A percentile compares a stretch with the other conserved stretches of the same genome.
These are phyloP conservation scores for Leccinum aurantiacum DNA, from an alignment of 768 basidiomycete species.

Conservation along the genomic window DNA sequence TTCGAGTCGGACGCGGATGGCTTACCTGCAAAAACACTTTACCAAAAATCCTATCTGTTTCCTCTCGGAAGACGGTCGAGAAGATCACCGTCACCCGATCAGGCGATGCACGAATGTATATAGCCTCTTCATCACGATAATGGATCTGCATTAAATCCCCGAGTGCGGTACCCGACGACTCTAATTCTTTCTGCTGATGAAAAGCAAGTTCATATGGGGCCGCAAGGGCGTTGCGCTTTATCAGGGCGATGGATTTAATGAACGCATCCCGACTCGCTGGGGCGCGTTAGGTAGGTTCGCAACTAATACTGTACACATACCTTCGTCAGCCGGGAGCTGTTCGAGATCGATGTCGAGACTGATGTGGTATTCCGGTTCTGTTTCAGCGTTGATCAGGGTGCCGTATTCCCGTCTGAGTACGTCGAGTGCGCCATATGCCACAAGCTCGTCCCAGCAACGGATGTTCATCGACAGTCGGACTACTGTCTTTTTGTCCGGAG, in stretches of 20 bases:
- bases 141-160: conserved; percentile 91
- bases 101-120: conserved; percentile 88
- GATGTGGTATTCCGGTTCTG: conserved; percentile 89
- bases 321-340: conserved; percentile 74
- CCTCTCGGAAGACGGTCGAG: conserved; percentile 94
- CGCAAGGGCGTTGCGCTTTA: conserved; percentile 92
- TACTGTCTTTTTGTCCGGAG: conserved; percentile 78
- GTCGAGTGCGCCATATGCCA: conserved; percentile 79
- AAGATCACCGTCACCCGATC: conserved; percentile 99
- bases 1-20: neutral
- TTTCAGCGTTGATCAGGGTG: conserved; percentile 56
- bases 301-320: conserved; percentile 43
- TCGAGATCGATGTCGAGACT: conserved; percentile 87
- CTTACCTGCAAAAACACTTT: conserved; percentile 96
- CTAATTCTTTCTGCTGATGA: conserved; percentile 77
- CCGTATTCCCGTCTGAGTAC: conserved; percentile 85
- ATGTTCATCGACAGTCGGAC: conserved; percentile 94
- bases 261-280: conserved; percentile 79
- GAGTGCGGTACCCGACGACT: conserved; percentile 60
- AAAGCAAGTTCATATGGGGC: conserved; percentile 94
- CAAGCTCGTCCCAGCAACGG: conserved; percentile 94
- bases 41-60: conserved; percentile 95
- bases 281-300: conserved; percentile 9
- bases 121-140: conserved; percentile 96
- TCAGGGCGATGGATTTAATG: conserved; percentile 75